Evolutionary conservation across 805 yeast species (phyloP).

Genomic region (Monosporozyma siamensis): DNA sequence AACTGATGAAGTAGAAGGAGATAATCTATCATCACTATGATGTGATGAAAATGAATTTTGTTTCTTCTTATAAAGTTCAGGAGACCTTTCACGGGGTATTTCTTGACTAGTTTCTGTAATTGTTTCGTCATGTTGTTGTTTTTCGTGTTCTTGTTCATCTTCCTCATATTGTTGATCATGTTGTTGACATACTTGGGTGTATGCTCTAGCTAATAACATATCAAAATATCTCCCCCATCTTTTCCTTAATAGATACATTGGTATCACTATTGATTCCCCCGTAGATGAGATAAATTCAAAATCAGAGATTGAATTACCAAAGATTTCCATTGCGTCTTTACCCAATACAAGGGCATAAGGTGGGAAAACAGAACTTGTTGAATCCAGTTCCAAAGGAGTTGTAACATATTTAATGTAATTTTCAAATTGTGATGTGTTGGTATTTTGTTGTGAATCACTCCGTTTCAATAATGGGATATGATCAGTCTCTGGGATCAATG

Average conservation of each 20-base stretch:
- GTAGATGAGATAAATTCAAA: constrained; percentile 63
- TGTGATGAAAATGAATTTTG: background rate
- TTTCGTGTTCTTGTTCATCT: constrained; percentile 3
- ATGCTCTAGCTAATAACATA: constrained; percentile 50
- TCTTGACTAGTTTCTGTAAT: no score
- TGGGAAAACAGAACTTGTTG: constrained; percentile 62
- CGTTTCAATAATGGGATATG: background rate
- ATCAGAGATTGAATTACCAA: constrained; percentile 55
- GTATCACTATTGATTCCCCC: constrained; percentile 59
- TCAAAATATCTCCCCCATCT: constrained; percentile 75
- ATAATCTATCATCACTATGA: constrained; percentile 1
- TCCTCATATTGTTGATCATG: constrained; percentile 18
- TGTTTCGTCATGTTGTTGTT: background rate
- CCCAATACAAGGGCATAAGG: constrained; percentile 73
- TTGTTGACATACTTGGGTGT: constrained; percentile 42
- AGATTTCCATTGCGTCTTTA: constrained; percentile 61
- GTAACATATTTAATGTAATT: constrained; percentile 70
- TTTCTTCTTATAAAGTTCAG: background rate
- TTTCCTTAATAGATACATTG: constrained; percentile 50
- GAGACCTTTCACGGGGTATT: background rate
- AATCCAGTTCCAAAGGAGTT: constrained; percentile 57
- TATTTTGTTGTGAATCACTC: background rate
- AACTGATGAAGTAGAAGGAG: constrained; percentile 5
- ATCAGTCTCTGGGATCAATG: background rate
- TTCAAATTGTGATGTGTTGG: constrained; percentile 36